Base-by-base conservation (phyloP, 2,329 filamentous ascomycete species). In the Hymenoscyphus repandus region DNA sequence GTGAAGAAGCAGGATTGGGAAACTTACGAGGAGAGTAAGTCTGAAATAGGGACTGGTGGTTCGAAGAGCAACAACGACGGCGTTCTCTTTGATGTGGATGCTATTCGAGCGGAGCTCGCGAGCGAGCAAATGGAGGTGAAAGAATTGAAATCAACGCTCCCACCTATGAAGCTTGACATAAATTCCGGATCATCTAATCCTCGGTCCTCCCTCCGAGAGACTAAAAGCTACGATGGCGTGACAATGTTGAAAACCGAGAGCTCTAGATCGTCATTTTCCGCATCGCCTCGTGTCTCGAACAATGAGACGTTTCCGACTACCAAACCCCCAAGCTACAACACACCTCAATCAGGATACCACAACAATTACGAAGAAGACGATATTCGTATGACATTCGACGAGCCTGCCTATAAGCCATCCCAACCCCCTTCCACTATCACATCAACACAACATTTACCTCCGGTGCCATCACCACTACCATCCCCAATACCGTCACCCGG, bases 1-100 rank as follows among this genome's bases (percentile, higher is more conserved):
- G 75, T 77, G 0, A 79, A 90, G 64, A 91, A 90, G 70, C 90
- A 90, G 64, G 87, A 88, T 49, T 96, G 92, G 92, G 92, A 97
- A 68, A 90, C 90, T 7, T 96, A 96, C 66, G 86, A 96, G 65
- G 88, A 95, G 54, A 72, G 71, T 51, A 83, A 80, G 60, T 72
- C 74, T 38, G 79, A 80, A 1, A 38, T 51, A 11, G 54, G 34
- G 13, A 53, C 49, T 6, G 59, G 62, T 30, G 62, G 66, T 40
- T 65, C 62, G 12, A 61, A 65, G 34, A 61, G 64, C 17, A 64
- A 63, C 34, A 66, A 68, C 17, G 57, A 65, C 30, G 62, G 65
- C 12, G 86, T 97, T 7, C 76, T 99, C 41, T 99, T 99, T 63
- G 93, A 99, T 63, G 82, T 99, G 42, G 93, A 99, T 62, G 93